A percentile compares a stretch with the other conserved stretches of the same genome.
Evolutionary conservation across 1,139 yeast species (phyloP).

Genomic region (Candida tropicalis): DNA sequence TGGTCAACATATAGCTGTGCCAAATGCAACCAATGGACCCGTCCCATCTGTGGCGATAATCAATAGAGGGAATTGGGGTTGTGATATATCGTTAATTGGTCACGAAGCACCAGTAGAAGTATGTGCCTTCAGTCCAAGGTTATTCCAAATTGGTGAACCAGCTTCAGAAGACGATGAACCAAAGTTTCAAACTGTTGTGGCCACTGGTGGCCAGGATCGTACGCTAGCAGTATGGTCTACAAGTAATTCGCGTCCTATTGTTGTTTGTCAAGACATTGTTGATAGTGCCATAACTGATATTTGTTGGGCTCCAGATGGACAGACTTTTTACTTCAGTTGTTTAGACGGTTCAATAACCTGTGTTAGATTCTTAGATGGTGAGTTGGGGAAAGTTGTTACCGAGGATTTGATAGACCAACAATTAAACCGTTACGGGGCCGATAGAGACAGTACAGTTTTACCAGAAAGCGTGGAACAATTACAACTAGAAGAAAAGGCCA

Average conservation of each 20-base stretch:
- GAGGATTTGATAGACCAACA: conserved; percentile 66
- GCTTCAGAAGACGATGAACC: conserved; percentile 9
- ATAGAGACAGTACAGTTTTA: conserved; percentile 76
- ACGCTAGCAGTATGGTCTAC: conserved; percentile 75
- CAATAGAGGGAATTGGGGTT: conserved; percentile 91
- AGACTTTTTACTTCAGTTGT: conserved; percentile 69
- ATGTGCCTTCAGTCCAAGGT: conserved; percentile 80
- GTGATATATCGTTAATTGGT: conserved; percentile 85
- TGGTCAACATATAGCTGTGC: conserved; percentile 94
- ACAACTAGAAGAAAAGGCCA: conserved; percentile 57
- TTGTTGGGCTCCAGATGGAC: conserved; percentile 81
- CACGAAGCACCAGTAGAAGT: conserved; percentile 98
- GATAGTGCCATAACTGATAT: conserved; percentile 70
- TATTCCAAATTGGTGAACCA: conserved; percentile 43
- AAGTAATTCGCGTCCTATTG: conserved; percentile 57
- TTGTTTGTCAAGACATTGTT: conserved; percentile 64
- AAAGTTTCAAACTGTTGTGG: conserved; percentile 55
- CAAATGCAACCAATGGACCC: conserved; percentile 97
- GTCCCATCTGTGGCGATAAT: conserved; percentile 87
- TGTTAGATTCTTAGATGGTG: conserved; percentile 67
- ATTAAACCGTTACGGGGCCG: conserved; percentile 84
- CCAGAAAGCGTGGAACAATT: conserved; percentile 89
- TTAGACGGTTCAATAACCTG: conserved; percentile 83
- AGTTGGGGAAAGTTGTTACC: conserved; percentile 74
- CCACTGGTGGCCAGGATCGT: conserved; percentile 81